Percentiles rank a stretch among this genome's conserved stretches.
Conservation (phyloP, 164 flowering plant species). For the Vitis cinerea region DNA sequence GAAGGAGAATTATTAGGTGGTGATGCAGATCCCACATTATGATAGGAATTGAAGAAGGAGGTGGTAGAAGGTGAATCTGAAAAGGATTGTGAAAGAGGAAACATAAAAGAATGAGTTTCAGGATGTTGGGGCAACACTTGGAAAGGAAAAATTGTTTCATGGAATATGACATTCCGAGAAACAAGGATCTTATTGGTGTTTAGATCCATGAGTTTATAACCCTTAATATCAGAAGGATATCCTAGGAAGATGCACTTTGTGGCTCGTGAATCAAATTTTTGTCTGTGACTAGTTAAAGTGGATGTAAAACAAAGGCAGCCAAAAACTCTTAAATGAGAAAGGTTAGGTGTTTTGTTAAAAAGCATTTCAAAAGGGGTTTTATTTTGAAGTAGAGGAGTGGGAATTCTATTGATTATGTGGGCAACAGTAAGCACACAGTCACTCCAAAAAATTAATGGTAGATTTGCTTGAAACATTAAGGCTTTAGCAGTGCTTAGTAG, state of each 20-base stretch:
- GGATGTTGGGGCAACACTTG: too few species aligned
- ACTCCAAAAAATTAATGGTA: too few species aligned
- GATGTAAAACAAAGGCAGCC: constrained; percentile 3
- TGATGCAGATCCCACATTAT: too few species aligned
- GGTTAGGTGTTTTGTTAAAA: not conserved
- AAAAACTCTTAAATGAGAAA: constrained; percentile 1
- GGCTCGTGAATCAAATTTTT: not conserved
- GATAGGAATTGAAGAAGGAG: too few species aligned
- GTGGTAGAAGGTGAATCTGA: too few species aligned
- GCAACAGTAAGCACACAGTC: not conserved
- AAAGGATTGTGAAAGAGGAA: too few species aligned
- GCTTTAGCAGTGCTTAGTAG: too few species aligned
- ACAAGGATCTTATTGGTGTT: not conserved
- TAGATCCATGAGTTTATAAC: not conserved
- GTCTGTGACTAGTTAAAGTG: not conserved
- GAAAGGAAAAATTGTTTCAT: not conserved
- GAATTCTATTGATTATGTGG: not conserved
- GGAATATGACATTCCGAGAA: constrained; percentile 4
- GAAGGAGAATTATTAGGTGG: too few species aligned
- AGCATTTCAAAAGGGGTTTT: constrained; percentile 3
- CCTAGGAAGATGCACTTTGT: constrained; percentile 3
- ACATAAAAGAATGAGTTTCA: too few species aligned
- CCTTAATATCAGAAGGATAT: not conserved
- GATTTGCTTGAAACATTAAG: too few species aligned
- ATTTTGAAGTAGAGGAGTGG: not conserved